Evolutionary conservation across 495 filamentous ascomycete species (phyloP).

Genomic region (Bathelium albidoporum): DNA sequence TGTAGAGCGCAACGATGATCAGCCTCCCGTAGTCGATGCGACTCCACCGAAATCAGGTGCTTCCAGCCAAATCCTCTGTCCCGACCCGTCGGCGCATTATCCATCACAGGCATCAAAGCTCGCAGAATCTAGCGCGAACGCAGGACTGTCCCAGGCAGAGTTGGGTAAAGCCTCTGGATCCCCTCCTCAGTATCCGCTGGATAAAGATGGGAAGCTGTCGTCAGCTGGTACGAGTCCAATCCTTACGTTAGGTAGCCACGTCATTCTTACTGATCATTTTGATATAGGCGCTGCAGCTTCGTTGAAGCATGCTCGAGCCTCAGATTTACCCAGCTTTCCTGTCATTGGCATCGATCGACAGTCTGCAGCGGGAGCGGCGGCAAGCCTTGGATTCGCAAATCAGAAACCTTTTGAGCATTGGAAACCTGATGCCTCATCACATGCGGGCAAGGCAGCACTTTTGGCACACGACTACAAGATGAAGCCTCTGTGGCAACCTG

Average conservation of each 20-base stretch:
- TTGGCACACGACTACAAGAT: constrained; percentile 59
- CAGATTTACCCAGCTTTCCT: constrained; percentile 58
- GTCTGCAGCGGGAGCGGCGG: constrained; percentile 63
- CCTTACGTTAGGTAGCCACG: not conserved
- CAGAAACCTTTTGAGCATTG: constrained; percentile 49
- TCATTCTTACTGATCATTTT: not conserved
- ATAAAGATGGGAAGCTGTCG: constrained; percentile 41
- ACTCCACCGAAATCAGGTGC: not conserved
- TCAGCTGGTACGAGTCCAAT: constrained; percentile 36
- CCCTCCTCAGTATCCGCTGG: constrained; percentile 31
- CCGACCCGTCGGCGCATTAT: constrained; percentile 31
- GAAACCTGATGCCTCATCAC: constrained; percentile 49
- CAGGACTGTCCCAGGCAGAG: constrained; percentile 34
- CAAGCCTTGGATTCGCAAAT: constrained; percentile 60
- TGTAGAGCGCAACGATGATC: not conserved
- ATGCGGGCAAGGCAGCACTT: constrained; percentile 58
- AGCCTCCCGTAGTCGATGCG: not conserved
- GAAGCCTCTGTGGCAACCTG: constrained; percentile 42
- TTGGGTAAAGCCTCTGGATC: constrained; percentile 25
- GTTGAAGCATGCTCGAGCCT: constrained; percentile 55
- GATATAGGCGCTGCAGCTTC: constrained; percentile 46
- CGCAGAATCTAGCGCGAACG: constrained; percentile 32
- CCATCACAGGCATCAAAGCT: constrained; percentile 17
- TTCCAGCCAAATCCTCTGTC: constrained; percentile 20
- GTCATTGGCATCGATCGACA: constrained; percentile 52